Evolutionary conservation across 108 stramenopile species (phyloP).

Genomic region (Nitzschia sp.): DNA sequence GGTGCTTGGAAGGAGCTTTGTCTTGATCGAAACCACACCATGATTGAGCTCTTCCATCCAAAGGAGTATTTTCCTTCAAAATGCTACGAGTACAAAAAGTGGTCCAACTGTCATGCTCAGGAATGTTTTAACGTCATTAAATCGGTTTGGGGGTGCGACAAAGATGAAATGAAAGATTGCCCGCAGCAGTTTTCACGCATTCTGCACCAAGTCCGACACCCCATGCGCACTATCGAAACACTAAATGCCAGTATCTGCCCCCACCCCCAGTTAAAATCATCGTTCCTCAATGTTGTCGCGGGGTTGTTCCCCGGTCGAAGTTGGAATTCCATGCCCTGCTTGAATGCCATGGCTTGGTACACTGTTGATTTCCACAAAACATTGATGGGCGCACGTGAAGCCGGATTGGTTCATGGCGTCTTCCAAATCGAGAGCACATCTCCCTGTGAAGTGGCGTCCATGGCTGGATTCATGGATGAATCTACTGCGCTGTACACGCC

Average conservation of each 20-base stretch:
- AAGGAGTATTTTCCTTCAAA: constrained; percentile 27
- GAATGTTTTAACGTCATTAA: constrained; percentile 42
- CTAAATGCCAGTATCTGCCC: constrained; percentile 45
- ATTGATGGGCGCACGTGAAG: constrained; percentile 33
- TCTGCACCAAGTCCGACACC: constrained; percentile 58
- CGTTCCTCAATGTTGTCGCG: constrained; percentile 31
- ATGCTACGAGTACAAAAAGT: constrained; percentile 2
- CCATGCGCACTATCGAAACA: constrained; percentile 41
- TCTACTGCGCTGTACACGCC: constrained; percentile 38
- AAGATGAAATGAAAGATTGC: not conserved
- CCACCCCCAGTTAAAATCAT: constrained; percentile 21
- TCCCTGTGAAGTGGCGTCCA: constrained; percentile 45
- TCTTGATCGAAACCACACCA: not conserved
- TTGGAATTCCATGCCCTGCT: constrained; percentile 32
- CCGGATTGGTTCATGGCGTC: constrained; percentile 33
- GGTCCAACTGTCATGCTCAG: constrained; percentile 47
- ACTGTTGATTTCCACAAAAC: constrained; percentile 34
- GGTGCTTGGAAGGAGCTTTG: constrained; percentile 31
- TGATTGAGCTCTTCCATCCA: constrained; percentile 46
- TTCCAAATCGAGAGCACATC: constrained; percentile 45
- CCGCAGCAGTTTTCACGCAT: constrained; percentile 14
- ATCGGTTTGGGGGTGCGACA: constrained; percentile 52
- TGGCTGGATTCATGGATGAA: constrained; percentile 48
- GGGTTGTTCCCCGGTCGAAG: not conserved
- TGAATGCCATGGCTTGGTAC: constrained; percentile 43